These are phyloP conservation scores for Apophysomyces variabilis DNA, from an alignment of 371 early-diverging fungal species.

Conservation along the genomic window DNA sequence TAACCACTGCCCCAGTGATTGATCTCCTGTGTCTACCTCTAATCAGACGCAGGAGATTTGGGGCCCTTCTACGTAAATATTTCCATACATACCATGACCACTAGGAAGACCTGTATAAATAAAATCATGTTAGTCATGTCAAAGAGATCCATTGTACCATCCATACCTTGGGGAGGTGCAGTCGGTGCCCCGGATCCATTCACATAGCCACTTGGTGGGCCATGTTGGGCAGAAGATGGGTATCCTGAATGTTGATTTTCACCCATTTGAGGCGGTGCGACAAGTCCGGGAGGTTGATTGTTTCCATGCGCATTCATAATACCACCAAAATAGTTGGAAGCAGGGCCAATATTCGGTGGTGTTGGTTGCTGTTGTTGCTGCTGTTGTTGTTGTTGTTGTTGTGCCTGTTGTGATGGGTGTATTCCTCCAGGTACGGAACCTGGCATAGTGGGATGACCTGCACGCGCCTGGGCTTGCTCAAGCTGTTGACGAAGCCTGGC, in stretches of 20 bases:
- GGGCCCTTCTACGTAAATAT: not conserved
- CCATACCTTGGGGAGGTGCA: conserved; percentile 14
- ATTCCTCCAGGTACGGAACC: conserved; percentile 28
- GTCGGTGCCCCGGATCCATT: conserved; percentile 12
- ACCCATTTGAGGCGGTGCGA: conserved; percentile 8
- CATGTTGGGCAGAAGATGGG: conserved; percentile 15
- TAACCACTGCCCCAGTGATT: not conserved
- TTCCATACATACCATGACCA: not conserved
- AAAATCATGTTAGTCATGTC: not conserved
- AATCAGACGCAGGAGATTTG: not conserved
- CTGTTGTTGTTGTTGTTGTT: too few relatives aligned
- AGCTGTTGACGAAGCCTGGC: conserved; percentile 36
- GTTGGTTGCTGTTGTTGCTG: conserved; percentile 21
- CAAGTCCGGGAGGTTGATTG: conserved; percentile 18
- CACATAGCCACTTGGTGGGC: conserved; percentile 11
- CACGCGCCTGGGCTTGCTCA: conserved; percentile 27
- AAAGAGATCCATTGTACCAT: not conserved
- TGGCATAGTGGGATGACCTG: conserved; percentile 25
- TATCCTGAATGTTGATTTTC: not conserved
- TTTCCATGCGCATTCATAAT: conserved; percentile 29
- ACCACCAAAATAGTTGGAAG: conserved; percentile 32
- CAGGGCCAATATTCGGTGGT: conserved; percentile 34
- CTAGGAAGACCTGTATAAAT: not conserved
- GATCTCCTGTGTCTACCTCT: not conserved
- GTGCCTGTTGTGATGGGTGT: conserved; percentile 20